These are phyloP conservation scores for Cercospora brassicicola DNA, from an alignment of 2,329 filamentous ascomycete genomes.

Conservation along the genomic window DNA sequence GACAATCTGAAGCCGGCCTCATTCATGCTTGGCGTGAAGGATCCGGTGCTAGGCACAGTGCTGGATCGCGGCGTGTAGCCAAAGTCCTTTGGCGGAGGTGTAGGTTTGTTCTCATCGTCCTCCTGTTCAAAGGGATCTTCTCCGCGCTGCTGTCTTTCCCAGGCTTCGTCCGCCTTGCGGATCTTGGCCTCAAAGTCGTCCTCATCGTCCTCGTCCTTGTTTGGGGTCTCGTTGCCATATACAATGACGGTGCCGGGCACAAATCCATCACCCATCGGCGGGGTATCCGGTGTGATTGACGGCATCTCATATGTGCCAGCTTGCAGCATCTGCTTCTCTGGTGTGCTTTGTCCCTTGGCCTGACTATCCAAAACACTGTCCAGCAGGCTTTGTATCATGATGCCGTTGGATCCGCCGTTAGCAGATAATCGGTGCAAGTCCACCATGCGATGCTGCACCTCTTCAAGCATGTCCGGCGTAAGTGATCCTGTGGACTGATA, in stretches of 20 bases:
- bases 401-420: constrained; percentile 39
- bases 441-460: constrained; percentile 37
- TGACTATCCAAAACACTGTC: constrained; percentile 34
- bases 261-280: constrained; percentile 30
- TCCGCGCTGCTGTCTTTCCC: constrained; percentile 35
- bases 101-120: constrained; percentile 41
- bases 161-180: constrained; percentile 36
- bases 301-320: constrained; percentile 34
- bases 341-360: constrained; percentile 9
- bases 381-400: constrained; percentile 39
- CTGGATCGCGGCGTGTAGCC: constrained; percentile 41
- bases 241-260: constrained; percentile 37
- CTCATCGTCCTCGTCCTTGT: constrained; percentile 25
- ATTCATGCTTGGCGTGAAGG: constrained; percentile 24
- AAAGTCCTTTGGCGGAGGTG: constrained; percentile 47
- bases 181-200: constrained; percentile 37
- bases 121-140: constrained; percentile 27
- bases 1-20: constrained; percentile 35
- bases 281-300: constrained; percentile 37
- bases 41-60: constrained; percentile 31
- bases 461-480: constrained; percentile 37
- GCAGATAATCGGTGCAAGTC: constrained; percentile 37
- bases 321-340: constrained; percentile 26
- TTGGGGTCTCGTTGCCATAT: constrained; percentile 25
- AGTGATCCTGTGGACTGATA: constrained; percentile 37